A percentile compares a stretch with the other conserved stretches of the same genome.
Evolutionary conservation across 108 stramenopile genomes (phyloP).

Genomic region (Stephanodiscus triporus): DNA sequence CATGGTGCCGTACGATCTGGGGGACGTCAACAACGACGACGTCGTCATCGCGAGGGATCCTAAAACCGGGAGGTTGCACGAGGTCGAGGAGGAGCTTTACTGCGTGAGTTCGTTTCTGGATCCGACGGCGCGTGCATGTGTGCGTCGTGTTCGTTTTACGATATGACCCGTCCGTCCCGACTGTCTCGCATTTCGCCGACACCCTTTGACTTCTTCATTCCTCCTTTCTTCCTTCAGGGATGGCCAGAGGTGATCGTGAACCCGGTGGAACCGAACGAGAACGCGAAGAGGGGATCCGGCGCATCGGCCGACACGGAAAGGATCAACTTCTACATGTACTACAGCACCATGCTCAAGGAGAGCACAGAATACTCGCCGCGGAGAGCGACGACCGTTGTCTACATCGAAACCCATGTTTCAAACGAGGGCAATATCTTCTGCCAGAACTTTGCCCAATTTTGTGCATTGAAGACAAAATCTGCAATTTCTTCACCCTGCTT

Average conservation of each 20-base stretch:
- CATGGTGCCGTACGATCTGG: conserved; percentile 65
- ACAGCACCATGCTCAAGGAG: conserved; percentile 86
- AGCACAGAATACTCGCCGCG: conserved; percentile 78
- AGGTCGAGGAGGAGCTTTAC: conserved; percentile 82
- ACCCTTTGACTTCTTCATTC: neutral
- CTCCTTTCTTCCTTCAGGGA: conserved; percentile 26
- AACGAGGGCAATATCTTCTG: too few relatives aligned
- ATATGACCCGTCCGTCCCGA: too few relatives aligned
- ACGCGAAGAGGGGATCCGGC: conserved; percentile 17
- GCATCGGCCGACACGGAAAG: conserved; percentile 32
- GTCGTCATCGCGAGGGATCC: conserved; percentile 53
- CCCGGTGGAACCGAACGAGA: conserved; percentile 38
- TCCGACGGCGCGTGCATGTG: too few relatives aligned
- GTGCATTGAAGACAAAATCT: too few relatives aligned
- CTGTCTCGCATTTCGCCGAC: too few relatives aligned
- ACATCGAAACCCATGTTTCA: too few relatives aligned
- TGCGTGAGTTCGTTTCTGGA: conserved; percentile 32
- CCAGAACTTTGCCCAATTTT: too few relatives aligned
- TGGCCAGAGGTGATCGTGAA: conserved; percentile 90
- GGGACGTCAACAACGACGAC: conserved; percentile 51
- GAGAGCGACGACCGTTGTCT: conserved; percentile 73
- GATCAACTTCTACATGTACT: conserved; percentile 90
- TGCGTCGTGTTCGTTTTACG: too few relatives aligned
- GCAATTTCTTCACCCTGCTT: too few relatives aligned
- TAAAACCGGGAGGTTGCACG: conserved; percentile 34